Evolutionary conservation across 129 eudicot genomes (phyloP), one percentile per base, ranked within the genome.

Genomic region (Tagetes patula): DNA sequence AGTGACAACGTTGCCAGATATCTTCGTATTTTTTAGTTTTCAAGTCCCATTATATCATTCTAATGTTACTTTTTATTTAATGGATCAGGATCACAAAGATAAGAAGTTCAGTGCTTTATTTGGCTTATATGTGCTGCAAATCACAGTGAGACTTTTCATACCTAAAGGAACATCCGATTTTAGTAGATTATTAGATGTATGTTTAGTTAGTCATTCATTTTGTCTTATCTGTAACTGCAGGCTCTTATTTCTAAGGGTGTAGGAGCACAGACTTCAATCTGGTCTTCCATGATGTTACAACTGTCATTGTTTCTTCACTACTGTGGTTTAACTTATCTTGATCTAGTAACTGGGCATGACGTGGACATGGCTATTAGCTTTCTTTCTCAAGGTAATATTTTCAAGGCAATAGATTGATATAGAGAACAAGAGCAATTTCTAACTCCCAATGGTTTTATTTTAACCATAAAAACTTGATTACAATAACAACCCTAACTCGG

Each of bases 81-180:
- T 74, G 33, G 60, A 46, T 56, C 88, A 95, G 99, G 97, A 86
- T 74, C 81, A 65, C 63, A 71, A 79, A 69, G 88, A 81, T 66
- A 78, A 75, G n/a, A 67, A 82, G 79, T 83, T 88, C 36, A 32
- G 70, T 64, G 87, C 96, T 87, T 76, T 90, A 67, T 83, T 91
- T 69, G 84, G 94, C 81, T 81, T 91, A 46, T 90, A 77, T 71
- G 82, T 91, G 62, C 74, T 95, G 87, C 89, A 95, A 80, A 82
- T 85, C 82, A 83, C 88, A 87, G 99, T 95, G 67, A 75, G 27
- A 75, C 63, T 73, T 77, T 74, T 83, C 73, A 48, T 70, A 13
- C n/a, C 41, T n/a, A 36, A 52, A 3, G 5, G 36, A 4, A 36
- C 41, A 55, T 36, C 41, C 30, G 8, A 69, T 67, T n/a, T 33